Evolutionary conservation across 495 filamentous ascomycete genomes (phyloP), one percentile per base, ranked within the genome.

Genomic region (Cairneyella variabilis): DNA sequence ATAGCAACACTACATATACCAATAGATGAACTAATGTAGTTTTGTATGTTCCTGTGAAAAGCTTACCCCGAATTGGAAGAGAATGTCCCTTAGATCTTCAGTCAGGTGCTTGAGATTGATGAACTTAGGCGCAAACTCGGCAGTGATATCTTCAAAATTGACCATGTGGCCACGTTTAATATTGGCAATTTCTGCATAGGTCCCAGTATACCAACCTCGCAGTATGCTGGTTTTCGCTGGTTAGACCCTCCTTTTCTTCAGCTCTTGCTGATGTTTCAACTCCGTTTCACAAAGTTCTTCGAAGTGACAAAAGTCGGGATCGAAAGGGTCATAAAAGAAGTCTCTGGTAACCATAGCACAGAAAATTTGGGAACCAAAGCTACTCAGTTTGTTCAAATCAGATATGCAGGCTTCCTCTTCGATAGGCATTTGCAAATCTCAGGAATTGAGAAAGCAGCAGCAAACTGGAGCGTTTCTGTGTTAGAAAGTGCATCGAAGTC

Each of bases 111-210:
- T 52, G 23, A 57, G 54, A 32, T 40, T 49, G 7, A 23, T 28
- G 45, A 55, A 55, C 27, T 55, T 22, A 8, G 52, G 45, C 20
- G 53, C 53, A 36, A 51, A 51, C 47, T 56, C 47, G 3, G 28
- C 47, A 30, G 30, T 56, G 36, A 56, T 30, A 45, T 56, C 30
- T 45, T 56, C 52, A 49, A 56, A 56, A 22, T 34, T 25, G 48
- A 51, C 48, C 41, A 54, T 32, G 21, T 54, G 27, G 26, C 53
- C 53, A 3, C 20, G 37, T 25, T 51, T 55, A 6, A 21, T 55
- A 14, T 50, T 27, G 16, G 52, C 52, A 49, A 55, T 55, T 55
- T 55, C 52, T 37, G 46, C 26, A 51, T 55, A 55, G n/a, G 28
- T 40, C 32, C 52, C 46, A 49, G 52, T 48, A 48, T 54, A 51